Base-by-base conservation (phyloP, 331 rosid genomes). In the Saraca asoca region DNA sequence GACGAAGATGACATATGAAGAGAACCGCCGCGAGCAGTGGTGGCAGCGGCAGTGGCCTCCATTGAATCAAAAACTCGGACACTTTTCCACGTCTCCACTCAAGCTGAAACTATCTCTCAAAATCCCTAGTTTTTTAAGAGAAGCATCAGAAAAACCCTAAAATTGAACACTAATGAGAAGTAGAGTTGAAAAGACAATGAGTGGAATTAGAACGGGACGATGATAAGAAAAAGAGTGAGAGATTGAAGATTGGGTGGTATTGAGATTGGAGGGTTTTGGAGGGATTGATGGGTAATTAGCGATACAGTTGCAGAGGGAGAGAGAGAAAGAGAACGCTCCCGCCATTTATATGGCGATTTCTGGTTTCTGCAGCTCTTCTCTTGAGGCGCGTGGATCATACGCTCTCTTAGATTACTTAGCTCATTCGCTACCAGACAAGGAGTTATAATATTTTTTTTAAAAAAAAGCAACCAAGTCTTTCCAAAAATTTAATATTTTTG, bases 31-130 rank as follows among this genome's bases (percentile, higher is more conserved):
- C 96, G 92, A 45, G 71, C 78, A 43, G 81, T 44, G 55, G 92
- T 6, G 38, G 64, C 46, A 49, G 79, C 77, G 48, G 80, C 75
- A 44, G 96, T 62, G 67, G 91, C 78, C 88, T 94, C 99, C 99
- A 90, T 94, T 72, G 66, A 83, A 71, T n/a, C 54, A 58, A 66
- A 68, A 79, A 18, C 77, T 35, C 62, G 73, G 57, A 71, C 69
- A 43, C 79, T 45, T 53, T 75, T 62, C 74, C 85, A 81, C 83
- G 82, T 76, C 68, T 38, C 76, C 61, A 29, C 72, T 20, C 68
- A 34, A 52, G 13, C 45, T 17, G 58, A 66, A 66, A 12, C 59
- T 58, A 66, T 14, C 42, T 12, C 54, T 15, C 57, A 19, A 58
- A 85, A 88, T 85, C 86, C 91, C 96, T 89, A 92, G 85, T 54